phyloP scores from a whole-genome alignment of 2,329 filamentous ascomycete species.

The Aspergillus fumigatiaffinis region DNA sequence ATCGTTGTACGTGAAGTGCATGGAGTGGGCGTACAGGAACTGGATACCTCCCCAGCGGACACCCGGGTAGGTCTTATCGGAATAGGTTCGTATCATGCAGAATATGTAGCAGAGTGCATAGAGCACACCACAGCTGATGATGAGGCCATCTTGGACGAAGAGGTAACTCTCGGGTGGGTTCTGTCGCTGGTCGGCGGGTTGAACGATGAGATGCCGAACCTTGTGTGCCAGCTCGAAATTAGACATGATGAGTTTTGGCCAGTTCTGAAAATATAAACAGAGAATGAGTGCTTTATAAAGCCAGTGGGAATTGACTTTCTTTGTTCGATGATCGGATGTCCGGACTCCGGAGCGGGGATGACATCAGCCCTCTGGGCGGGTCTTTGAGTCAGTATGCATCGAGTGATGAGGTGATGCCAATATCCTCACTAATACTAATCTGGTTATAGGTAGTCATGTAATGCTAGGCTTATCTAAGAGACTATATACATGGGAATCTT shows the following conservation, averaged over 20 bases:
- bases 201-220: constrained; percentile 15
- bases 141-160: constrained; percentile 19
- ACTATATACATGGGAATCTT: too few species aligned
- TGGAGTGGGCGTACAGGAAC: constrained; percentile 5
- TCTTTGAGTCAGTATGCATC: not conserved
- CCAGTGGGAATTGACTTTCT: not conserved
- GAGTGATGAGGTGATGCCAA: not conserved
- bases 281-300: not conserved
- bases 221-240: constrained; percentile 8
- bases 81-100: constrained; percentile 11
- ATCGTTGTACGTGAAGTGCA: not conserved
- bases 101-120: constrained; percentile 18
- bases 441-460: not conserved
- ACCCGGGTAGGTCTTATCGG: constrained; percentile 11
- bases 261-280: too few species aligned
- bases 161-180: constrained; percentile 19
- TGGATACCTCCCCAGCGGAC: constrained; percentile 6
- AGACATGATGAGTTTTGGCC: not conserved
- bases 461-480: too few species aligned
- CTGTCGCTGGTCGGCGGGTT: constrained; percentile 12
- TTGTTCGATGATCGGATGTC: not conserved
- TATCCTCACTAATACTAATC: not conserved
- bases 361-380: not conserved
- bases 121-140: constrained; percentile 16
- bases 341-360: not conserved